Evolutionary conservation across 768 basidiomycete species (phyloP).

Genomic region (Hericium alpestre): DNA sequence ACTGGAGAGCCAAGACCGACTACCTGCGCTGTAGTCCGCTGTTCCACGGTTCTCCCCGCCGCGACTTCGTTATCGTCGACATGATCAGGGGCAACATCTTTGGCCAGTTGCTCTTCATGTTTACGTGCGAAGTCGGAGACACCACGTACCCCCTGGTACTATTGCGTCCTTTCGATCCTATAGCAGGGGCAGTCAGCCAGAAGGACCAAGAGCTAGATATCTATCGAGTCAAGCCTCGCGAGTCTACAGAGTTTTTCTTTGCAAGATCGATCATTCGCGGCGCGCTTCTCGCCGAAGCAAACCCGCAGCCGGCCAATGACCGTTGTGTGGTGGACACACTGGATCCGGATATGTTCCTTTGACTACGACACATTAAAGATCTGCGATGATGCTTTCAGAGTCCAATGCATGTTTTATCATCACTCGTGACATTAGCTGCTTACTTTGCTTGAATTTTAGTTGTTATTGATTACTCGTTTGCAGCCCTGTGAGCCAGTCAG

Average conservation of each 20-base stretch:
- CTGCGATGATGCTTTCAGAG: too few species aligned
- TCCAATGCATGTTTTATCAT: too few species aligned
- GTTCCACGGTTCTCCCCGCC: conserved; percentile 8
- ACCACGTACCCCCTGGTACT: conserved; percentile 12
- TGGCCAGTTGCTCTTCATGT: conserved; percentile 15
- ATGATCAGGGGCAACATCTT: conserved; percentile 13
- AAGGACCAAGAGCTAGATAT: conserved; percentile 17
- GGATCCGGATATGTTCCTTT: conserved; percentile 7
- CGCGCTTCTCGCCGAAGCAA: conserved; percentile 16
- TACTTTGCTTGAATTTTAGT: too few species aligned
- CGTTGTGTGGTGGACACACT: conserved; percentile 20
- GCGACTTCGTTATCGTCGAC: conserved; percentile 20
- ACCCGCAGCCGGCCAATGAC: conserved; percentile 5
- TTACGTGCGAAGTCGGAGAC: conserved; percentile 11
- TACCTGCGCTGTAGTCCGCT: conserved; percentile 10
- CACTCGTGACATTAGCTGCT: too few species aligned
- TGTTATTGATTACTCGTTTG: too few species aligned
- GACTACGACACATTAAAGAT: too few species aligned
- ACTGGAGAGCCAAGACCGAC: conserved; percentile 9
- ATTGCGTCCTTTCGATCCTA: conserved; percentile 14
- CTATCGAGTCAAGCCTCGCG: conserved; percentile 5
- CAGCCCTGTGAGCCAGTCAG: too few species aligned
- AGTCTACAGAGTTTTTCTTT: conserved; percentile 15
- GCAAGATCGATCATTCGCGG: conserved; percentile 22
- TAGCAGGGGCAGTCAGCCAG: not conserved